A percentile compares a stretch with the other conserved stretches of the same genome.
These are phyloP conservation scores for Blastobotrys proliferans DNA, from an alignment of 1,139 yeast species.

Conservation along the genomic window DNA sequence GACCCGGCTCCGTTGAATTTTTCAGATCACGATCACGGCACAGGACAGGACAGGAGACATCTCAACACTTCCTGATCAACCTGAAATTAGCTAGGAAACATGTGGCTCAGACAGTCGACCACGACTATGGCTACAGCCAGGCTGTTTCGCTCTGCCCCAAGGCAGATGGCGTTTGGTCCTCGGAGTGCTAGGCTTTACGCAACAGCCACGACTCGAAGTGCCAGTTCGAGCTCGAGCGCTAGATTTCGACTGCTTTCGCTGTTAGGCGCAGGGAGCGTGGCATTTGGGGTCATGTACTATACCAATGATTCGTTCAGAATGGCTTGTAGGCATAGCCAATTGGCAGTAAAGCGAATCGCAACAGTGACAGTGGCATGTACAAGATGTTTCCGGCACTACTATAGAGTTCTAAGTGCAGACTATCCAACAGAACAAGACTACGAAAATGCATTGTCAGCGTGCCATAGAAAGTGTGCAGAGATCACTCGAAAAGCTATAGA, in stretches of 20 bases:
- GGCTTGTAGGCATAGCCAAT: constrained; percentile 27
- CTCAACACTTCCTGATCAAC: too few relatives aligned
- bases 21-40: too few relatives aligned
- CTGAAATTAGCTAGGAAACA: too few relatives aligned
- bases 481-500: constrained; percentile 78
- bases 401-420: constrained; percentile 48
- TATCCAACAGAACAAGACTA: constrained; percentile 50
- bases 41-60: too few relatives aligned
- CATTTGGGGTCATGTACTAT: constrained; percentile 9
- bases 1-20: too few relatives aligned
- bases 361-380: constrained; percentile 34
- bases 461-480: constrained; percentile 73
- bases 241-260: background rate
- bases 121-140: too few relatives aligned
- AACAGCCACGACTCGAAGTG: too few relatives aligned
- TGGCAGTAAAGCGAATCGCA: constrained; percentile 30
- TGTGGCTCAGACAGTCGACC: too few relatives aligned
- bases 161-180: too few relatives aligned
- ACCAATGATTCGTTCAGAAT: constrained; percentile 20
- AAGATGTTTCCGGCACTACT: constrained; percentile 43
- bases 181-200: too few relatives aligned
- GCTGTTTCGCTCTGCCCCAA: too few relatives aligned
- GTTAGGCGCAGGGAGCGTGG: constrained; percentile 3
- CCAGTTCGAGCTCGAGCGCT: too few relatives aligned
- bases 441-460: constrained; percentile 49